phyloP scores from a whole-genome alignment of 352 stramenopile genomes.

The Phytophthora syringae region DNA sequence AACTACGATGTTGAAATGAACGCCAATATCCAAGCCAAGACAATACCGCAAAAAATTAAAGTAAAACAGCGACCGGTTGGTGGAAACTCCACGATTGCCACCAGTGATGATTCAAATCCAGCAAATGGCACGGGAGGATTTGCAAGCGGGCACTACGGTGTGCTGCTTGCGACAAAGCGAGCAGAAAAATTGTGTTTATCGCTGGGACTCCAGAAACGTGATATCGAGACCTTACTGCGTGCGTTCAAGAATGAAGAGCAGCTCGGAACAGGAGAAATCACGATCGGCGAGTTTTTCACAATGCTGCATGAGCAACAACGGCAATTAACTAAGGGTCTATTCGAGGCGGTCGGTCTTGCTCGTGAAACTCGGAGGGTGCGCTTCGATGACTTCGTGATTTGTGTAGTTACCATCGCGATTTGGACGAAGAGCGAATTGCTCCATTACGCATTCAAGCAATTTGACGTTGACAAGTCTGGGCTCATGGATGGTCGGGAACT shows the following conservation, averaged over 20 bases:
- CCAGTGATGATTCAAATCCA: background rate
- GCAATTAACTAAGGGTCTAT: constrained; percentile 59
- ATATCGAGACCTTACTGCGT: constrained; percentile 43
- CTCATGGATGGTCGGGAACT: constrained; percentile 68
- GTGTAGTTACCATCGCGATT: constrained; percentile 53
- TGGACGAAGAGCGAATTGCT: constrained; percentile 60
- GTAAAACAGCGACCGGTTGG: constrained; percentile 16
- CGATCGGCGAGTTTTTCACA: constrained; percentile 65
- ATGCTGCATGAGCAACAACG: constrained; percentile 64
- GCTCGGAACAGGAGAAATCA: constrained; percentile 58
- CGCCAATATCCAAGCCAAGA: background rate
- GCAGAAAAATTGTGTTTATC: constrained; percentile 63
- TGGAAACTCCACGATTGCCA: constrained; percentile 13
- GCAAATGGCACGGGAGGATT: constrained; percentile 23
- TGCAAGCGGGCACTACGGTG: constrained; percentile 47
- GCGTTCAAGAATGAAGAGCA: constrained; percentile 59
- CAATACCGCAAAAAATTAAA: background rate
- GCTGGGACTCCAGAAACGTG: constrained; percentile 45
- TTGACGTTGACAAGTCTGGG: constrained; percentile 69
- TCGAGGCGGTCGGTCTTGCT: constrained; percentile 47
- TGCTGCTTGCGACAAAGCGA: constrained; percentile 56
- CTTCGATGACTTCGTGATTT: constrained; percentile 76
- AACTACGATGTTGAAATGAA: background rate
- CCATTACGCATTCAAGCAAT: constrained; percentile 72
- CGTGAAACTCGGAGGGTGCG: constrained; percentile 37